Conservation (phyloP, 805 yeast species). For the Metschnikowia noctiluminum region DNA sequence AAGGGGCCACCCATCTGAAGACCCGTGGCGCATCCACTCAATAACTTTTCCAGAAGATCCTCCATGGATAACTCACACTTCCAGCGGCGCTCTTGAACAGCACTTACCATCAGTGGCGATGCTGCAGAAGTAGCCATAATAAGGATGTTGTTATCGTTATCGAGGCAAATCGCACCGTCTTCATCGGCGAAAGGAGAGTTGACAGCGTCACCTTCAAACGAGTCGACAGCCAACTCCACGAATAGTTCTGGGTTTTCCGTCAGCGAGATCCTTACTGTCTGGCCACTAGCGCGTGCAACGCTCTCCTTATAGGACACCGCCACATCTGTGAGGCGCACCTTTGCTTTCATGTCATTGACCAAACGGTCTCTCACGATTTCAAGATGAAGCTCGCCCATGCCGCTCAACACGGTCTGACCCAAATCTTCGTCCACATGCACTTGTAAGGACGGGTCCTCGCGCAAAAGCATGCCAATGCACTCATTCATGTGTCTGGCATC, state of each 20-base stretch:
- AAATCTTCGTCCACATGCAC: slow-evolving; percentile 75
- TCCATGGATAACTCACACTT: slow-evolving; percentile 45
- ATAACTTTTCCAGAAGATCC: slow-evolving; percentile 49
- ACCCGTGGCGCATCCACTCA: slow-evolving; percentile 58
- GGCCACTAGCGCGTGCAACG: slow-evolving; percentile 29
- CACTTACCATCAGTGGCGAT: slow-evolving; percentile 22
- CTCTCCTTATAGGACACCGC: slow-evolving; percentile 87
- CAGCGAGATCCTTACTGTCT: slow-evolving; percentile 16
- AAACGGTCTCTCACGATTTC: slow-evolving; percentile 83
- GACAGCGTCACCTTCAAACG: slow-evolving; percentile 36
- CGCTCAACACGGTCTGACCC: slow-evolving; percentile 85
- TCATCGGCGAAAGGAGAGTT: slow-evolving; percentile 35
- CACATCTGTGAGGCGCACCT: slow-evolving; percentile 74
- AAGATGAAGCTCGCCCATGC: slow-evolving; percentile 96
- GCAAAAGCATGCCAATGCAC: slow-evolving; percentile 60
- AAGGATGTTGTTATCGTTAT: slow-evolving; percentile 47
- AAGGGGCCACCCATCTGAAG: slow-evolving; percentile 66
- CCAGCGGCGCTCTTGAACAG: slow-evolving; percentile 44
- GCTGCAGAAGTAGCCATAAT: slow-evolving; percentile 34
- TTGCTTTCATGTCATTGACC: slow-evolving; percentile 77
- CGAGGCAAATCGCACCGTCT: slow-evolving; percentile 37
- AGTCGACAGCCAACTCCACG: slow-evolving; percentile 29
- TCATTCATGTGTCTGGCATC: slow-evolving; percentile 72
- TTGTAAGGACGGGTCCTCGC: slow-evolving; percentile 88
- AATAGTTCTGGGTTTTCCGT: slow-evolving; percentile 21